Conservation (phyloP, 1,284 basidiomycete species). For the Bjerkandera adusta region DNA sequence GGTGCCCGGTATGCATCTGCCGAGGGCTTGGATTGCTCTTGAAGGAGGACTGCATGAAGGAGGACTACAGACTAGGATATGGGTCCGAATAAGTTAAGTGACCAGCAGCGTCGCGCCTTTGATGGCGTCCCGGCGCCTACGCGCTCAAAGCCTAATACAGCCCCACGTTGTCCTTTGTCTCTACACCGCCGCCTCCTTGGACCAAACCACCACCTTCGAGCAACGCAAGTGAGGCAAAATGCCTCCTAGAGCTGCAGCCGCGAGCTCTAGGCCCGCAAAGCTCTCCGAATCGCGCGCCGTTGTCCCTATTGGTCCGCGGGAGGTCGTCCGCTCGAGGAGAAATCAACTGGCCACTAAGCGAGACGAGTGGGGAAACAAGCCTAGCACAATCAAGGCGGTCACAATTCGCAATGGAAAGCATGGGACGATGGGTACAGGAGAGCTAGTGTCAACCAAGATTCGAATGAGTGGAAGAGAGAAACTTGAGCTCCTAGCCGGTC, state of each 20-base stretch:
- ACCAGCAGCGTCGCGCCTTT: too few species aligned
- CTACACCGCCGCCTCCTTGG: too few species aligned
- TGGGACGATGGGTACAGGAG: slow-evolving; percentile 67
- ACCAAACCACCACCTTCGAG: too few species aligned
- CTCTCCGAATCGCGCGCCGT: slow-evolving; percentile 44
- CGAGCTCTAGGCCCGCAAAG: slow-evolving; percentile 20
- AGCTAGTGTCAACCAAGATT: slow-evolving; percentile 46
- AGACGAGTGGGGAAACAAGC: slow-evolving; percentile 49
- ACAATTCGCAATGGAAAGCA: slow-evolving; percentile 71
- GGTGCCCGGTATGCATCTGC: too few species aligned
- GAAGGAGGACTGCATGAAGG: too few species aligned
- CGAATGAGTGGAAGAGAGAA: slow-evolving; percentile 75
- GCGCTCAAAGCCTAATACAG: too few species aligned
- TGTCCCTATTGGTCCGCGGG: slow-evolving; percentile 49
- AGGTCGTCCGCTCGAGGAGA: slow-evolving; percentile 40
- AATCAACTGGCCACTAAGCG: slow-evolving; percentile 35
- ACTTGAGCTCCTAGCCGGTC: slow-evolving; percentile 72
- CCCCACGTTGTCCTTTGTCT: too few species aligned
- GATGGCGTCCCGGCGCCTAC: too few species aligned
- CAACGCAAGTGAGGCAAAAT: slow-evolving; percentile 11
- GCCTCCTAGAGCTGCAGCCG: slow-evolving; percentile 22
- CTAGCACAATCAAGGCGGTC: slow-evolving; percentile 68
- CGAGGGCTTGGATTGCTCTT: too few species aligned
- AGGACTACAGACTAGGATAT: too few species aligned
- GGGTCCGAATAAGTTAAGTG: too few species aligned